These are phyloP conservation scores for Lindgomyces ingoldianus DNA, from an alignment of 495 filamentous ascomycete genomes.

Conservation along the genomic window DNA sequence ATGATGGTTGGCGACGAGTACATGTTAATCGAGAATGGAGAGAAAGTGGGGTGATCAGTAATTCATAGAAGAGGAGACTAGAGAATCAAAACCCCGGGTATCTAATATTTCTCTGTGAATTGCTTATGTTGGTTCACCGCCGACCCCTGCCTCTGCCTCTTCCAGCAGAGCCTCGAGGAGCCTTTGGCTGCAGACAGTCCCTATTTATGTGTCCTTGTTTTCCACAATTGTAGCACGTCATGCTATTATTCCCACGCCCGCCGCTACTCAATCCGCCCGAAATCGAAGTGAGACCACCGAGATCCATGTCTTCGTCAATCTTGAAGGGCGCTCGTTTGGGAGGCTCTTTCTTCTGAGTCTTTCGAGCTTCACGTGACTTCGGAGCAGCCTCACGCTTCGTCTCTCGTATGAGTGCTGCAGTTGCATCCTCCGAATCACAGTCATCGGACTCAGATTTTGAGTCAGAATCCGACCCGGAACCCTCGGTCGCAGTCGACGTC, in stretches of 20 bases:
- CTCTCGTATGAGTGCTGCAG: slow-evolving; percentile 42
- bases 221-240: slow-evolving; percentile 49
- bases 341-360: slow-evolving; percentile 37
- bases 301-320: slow-evolving; percentile 59
- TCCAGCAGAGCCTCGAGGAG: slow-evolving; percentile 6
- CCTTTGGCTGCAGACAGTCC: slow-evolving; percentile 44
- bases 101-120: background rate
- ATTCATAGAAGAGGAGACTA: background rate
- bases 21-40: slow-evolving; percentile 46
- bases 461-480: slow-evolving; percentile 38
- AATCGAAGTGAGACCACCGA: slow-evolving; percentile 56
- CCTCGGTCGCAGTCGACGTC: background rate
- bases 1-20: slow-evolving; percentile 52
- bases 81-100: background rate
- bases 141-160: slow-evolving; percentile 4
- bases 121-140: background rate
- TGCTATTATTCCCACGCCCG: slow-evolving; percentile 20
- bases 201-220: slow-evolving; percentile 47
- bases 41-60: slow-evolving; percentile 33
- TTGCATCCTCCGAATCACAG: slow-evolving; percentile 45
- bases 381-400: slow-evolving; percentile 38
- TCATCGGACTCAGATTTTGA: slow-evolving; percentile 30
- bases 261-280: slow-evolving; percentile 42
- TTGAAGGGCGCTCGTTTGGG: slow-evolving; percentile 38
- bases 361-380: slow-evolving; percentile 38